A percentile compares a stretch with the other conserved stretches of the same genome.
phyloP scores from a whole-genome alignment of 2,329 filamentous ascomycete species.

The Fusarium caatingaense region DNA sequence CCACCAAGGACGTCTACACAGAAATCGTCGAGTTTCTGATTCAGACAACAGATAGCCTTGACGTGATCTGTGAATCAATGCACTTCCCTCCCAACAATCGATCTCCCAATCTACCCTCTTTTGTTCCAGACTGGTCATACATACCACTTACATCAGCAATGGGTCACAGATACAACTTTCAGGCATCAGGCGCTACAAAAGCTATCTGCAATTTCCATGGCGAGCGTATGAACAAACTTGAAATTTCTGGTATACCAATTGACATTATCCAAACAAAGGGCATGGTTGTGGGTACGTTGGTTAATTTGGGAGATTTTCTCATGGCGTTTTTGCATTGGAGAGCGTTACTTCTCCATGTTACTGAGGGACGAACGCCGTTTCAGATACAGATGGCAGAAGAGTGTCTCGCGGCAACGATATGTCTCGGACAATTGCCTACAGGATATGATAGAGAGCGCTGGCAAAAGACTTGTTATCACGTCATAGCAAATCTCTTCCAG shows the following conservation, averaged over 20 bases:
- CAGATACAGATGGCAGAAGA: slow-evolving; percentile 18
- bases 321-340: slow-evolving; percentile 37
- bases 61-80: slow-evolving; percentile 26
- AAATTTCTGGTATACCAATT: slow-evolving; percentile 11
- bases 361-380: not conserved
- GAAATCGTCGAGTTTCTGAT: slow-evolving; percentile 29
- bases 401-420: slow-evolving; percentile 20
- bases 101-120: slow-evolving; percentile 16
- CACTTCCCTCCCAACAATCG: slow-evolving; percentile 18
- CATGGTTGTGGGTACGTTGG: slow-evolving; percentile 17
- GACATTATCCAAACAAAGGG: slow-evolving; percentile 16
- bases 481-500: slow-evolving; percentile 18
- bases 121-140: slow-evolving; percentile 33
- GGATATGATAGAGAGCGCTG: slow-evolving; percentile 9
- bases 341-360: slow-evolving; percentile 1
- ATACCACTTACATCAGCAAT: slow-evolving; percentile 20
- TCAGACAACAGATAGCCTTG: slow-evolving; percentile 11
- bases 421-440: slow-evolving; percentile 16
- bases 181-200: not conserved
- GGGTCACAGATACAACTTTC: slow-evolving; percentile 18
- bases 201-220: slow-evolving; percentile 7
- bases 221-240: slow-evolving; percentile 23
- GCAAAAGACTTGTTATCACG: slow-evolving; percentile 2
- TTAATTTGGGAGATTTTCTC: slow-evolving; percentile 28
- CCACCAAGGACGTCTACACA: slow-evolving; percentile 29